Evolutionary conservation across 129 eudicot genomes (phyloP).

Genomic region (Lactuca saligna): DNA sequence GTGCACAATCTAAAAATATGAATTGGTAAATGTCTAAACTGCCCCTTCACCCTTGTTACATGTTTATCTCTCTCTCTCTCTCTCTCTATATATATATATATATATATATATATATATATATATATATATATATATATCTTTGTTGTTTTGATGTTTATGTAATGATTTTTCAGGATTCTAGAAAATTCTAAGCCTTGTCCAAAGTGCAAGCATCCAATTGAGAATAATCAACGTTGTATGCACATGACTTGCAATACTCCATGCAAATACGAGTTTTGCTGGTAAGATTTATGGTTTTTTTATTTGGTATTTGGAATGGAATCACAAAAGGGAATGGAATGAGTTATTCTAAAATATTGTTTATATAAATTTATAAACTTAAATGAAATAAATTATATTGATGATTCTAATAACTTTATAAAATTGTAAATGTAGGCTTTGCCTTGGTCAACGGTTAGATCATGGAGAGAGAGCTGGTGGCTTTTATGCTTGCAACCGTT

Average conservation of each 20-base stretch:
- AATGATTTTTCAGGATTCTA: constrained; percentile 58
- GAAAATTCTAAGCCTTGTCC: constrained; percentile 99
- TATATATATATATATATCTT: no score
- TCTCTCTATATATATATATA: no score
- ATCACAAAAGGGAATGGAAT: no score
- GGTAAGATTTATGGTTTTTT: constrained; percentile 45
- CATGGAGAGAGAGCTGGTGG: constrained; percentile 99
- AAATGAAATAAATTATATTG: no score
- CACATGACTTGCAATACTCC: constrained; percentile 96
- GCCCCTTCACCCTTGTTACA: neutral
- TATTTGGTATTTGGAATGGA: no score
- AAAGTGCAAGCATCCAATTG: constrained; percentile 97
- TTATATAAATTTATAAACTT: no score
- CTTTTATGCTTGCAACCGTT: constrained; percentile 93
- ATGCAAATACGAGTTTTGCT: constrained; percentile 89
- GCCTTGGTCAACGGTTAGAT: constrained; percentile 95
- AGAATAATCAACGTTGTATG: constrained; percentile 98
- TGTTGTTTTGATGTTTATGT: constrained; percentile 19
- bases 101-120: no score
- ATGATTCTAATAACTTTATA: no score
- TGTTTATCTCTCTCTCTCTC: no score
- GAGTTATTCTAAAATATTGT: no score
- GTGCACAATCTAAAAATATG: constrained; percentile 99
- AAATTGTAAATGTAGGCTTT: constrained; percentile 56
- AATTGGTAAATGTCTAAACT: constrained; percentile 59